These are phyloP conservation scores for Neurospora sp. DNA, from an alignment of 2,329 filamentous ascomycete species.

Conservation along the genomic window DNA sequence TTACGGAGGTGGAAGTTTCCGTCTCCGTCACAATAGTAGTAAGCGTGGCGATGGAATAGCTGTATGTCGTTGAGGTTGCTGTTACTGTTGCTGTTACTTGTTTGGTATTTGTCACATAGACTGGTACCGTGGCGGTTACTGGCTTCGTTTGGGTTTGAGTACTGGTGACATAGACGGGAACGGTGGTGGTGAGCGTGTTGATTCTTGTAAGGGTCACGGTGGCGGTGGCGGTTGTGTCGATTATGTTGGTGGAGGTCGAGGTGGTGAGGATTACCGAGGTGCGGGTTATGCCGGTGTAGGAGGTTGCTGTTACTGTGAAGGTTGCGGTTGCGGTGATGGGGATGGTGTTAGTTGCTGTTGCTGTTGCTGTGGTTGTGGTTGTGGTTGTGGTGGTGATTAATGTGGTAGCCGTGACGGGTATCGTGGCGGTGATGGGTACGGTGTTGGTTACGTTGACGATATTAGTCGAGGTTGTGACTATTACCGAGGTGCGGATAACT, in stretches of 20 bases:
- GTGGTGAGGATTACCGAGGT: conserved; percentile 7
- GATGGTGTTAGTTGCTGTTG: conserved; percentile 2
- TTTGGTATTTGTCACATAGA: conserved; percentile 2
- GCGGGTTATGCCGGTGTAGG: conserved; percentile 3
- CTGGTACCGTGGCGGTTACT: neutral
- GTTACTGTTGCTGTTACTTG: neutral
- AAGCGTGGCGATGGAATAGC: neutral
- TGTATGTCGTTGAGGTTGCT: neutral
- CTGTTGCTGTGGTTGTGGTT: neutral
- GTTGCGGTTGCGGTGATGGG: conserved; percentile 6
- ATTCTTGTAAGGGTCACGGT: conserved; percentile 8
- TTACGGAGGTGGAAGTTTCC: neutral
- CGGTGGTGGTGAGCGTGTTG: neutral
- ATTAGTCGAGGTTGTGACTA: neutral
- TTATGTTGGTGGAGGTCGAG: conserved; percentile 9
- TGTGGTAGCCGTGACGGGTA: conserved; percentile 3
- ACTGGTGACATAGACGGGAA: conserved; percentile 1
- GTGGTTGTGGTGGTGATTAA: neutral
- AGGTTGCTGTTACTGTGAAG: neutral
- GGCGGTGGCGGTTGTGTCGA: conserved; percentile 4
- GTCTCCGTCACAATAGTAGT: neutral
- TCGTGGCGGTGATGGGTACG: conserved; percentile 1
- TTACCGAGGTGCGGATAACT: neutral
- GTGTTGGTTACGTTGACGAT: conserved; percentile 8
- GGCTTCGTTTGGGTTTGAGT: conserved; percentile 2